Evolutionary conservation across 306 rosid genomes (phyloP), one percentile per base, ranked within the genome.

Genomic region (Lupinus albus): DNA sequence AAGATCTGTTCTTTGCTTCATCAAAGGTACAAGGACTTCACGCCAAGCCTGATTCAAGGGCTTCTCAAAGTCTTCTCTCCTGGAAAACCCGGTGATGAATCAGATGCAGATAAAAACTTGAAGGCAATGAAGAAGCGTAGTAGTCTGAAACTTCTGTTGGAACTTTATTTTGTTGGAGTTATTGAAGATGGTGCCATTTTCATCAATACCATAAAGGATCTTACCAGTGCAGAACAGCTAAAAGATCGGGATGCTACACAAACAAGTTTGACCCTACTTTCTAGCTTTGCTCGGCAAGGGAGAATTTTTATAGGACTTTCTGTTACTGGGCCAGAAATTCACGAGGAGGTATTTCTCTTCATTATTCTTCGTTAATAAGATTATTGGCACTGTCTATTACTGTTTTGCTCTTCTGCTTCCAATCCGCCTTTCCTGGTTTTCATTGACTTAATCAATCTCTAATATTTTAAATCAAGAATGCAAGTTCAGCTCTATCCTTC

Each of bases 71-170:
- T 84, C 50, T 90, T 94, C 82, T 90, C 91, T 70, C 92, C 95
- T 7, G 99, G 97, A 72, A 94, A 94, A 72, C 67, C 88, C 47
- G 85, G 82, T 16, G 99, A 94, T 65, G 99, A 94, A 75, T 70
- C 81, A 16, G 99, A 94, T 59, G 72, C 83, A 11, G 99, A 94
- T 61, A 90, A 69, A 81, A 94, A 88, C 81, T 61, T 82, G 81
- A 94, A 82, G 86, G 99, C 99, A 78, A 86, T 94, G 97, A 94
- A 90, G 82, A 94, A 94, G 85, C 97, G 99, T 67, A 88, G 99
- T 79, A 54, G 85, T 57, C 80, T 94, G 81, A 94, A 94, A 81
- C 95, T 94, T 71, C 82, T 94, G 7, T 53, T 88, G 85, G 97
- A 94, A 75, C 95, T 94, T 41, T 94, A 77, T 82, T 90, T 86